Evolutionary conservation across 257 asterid species (phyloP).

Genomic region (Penstemon newberryi): DNA sequence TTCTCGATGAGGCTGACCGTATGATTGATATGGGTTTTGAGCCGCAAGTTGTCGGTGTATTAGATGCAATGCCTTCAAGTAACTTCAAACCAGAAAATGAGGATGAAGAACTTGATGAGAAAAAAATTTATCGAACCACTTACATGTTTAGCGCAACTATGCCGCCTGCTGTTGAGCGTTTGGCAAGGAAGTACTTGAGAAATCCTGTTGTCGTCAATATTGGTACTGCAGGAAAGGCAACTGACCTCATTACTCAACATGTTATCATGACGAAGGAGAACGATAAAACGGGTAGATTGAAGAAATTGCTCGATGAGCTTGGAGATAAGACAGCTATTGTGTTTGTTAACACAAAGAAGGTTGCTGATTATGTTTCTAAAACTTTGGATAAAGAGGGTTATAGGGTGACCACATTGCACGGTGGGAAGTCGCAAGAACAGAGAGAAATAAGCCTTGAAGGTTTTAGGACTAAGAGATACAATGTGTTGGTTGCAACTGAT

Average conservation of each 20-base stretch:
- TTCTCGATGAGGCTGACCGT: slow-evolving; percentile 65
- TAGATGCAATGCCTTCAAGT: slow-evolving; percentile 70
- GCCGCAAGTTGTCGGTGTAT: slow-evolving; percentile 60
- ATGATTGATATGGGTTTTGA: slow-evolving; percentile 79
- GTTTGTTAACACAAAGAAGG: slow-evolving; percentile 54
- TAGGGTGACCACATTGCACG: slow-evolving; percentile 63
- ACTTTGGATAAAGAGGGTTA: slow-evolving; percentile 47
- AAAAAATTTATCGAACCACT: slow-evolving; percentile 56
- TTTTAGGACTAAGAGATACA: slow-evolving; percentile 55
- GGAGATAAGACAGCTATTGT: slow-evolving; percentile 65
- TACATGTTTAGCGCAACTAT: slow-evolving; percentile 69
- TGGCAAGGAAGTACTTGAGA: slow-evolving; percentile 58
- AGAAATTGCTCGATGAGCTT: slow-evolving; percentile 51
- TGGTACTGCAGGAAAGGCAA: slow-evolving; percentile 66
- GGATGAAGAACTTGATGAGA: slow-evolving; percentile 62
- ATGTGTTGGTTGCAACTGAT: slow-evolving; percentile 63
- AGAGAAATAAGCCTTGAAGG: slow-evolving; percentile 65
- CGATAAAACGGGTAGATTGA: slow-evolving; percentile 53
- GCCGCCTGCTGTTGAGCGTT: slow-evolving; percentile 65
- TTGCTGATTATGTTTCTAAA: slow-evolving; percentile 53
- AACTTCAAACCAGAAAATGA: slow-evolving; percentile 64
- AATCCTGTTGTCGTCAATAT: slow-evolving; percentile 66
- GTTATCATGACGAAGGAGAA: slow-evolving; percentile 57
- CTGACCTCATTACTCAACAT: slow-evolving; percentile 52
- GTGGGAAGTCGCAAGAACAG: slow-evolving; percentile 65